Percentiles rank a stretch among this genome's conserved stretches.
Evolutionary conservation across 1,139 yeast species (phyloP).

Genomic region (Geotrichum carabidarum): DNA sequence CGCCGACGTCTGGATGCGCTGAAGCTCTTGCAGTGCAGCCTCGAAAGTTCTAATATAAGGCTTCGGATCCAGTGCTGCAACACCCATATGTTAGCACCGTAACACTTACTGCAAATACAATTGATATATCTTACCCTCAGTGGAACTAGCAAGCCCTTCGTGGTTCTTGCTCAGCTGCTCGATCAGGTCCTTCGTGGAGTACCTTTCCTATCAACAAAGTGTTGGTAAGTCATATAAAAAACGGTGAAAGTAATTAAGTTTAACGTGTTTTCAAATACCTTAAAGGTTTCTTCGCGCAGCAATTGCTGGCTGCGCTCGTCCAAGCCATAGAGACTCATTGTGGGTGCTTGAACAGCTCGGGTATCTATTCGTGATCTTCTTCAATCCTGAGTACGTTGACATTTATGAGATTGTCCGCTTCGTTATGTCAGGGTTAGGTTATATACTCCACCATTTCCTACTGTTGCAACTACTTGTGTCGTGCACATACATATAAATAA

Average conservation of each 20-base stretch:
- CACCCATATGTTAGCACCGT: slow-evolving; percentile 7
- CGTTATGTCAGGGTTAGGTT: too few relatives aligned
- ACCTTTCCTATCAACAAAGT: slow-evolving; percentile 41
- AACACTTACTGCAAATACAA: background rate
- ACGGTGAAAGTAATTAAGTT: background rate
- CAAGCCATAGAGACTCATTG: slow-evolving; percentile 45
- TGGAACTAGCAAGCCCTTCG: slow-evolving; percentile 38
- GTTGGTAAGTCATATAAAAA: background rate
- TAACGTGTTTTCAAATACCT: slow-evolving; percentile 31
- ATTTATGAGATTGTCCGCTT: too few relatives aligned
- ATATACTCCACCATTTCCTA: too few relatives aligned
- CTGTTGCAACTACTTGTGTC: too few relatives aligned
- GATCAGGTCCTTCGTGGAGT: slow-evolving; percentile 74
- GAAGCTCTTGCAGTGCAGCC: slow-evolving; percentile 69
- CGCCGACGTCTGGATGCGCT: slow-evolving; percentile 54
- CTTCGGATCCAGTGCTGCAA: slow-evolving; percentile 61
- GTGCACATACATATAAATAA: too few relatives aligned
- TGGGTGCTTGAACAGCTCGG: background rate
- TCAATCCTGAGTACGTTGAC: too few relatives aligned
- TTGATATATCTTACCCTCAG: slow-evolving; percentile 45
- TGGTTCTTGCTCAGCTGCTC: slow-evolving; percentile 77
- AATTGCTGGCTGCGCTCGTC: slow-evolving; percentile 69
- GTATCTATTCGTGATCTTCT: too few relatives aligned
- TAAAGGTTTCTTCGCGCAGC: slow-evolving; percentile 65
- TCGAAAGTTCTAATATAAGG: slow-evolving; percentile 94